Base-by-base conservation (phyloP, 1,284 basidiomycete genomes). In the Ustilago vetiveriae region DNA sequence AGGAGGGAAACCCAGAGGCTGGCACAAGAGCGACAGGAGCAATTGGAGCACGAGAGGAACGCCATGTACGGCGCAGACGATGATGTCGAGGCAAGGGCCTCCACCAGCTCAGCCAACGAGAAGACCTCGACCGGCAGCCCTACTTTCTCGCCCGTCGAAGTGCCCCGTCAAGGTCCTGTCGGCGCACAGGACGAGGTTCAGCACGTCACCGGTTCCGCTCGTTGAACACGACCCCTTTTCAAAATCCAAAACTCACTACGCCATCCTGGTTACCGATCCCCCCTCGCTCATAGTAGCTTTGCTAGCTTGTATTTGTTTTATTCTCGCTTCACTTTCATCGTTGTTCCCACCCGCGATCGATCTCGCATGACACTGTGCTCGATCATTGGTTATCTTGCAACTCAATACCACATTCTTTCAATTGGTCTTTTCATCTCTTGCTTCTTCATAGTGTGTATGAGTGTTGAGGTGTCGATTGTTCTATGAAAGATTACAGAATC, bases 1-100 rank as follows among this genome's bases (percentile, higher is more conserved):
- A 64, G 78, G 27, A 57, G 71, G 22, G 59, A 74, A 51, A 77
- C 76, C 2, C 63, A 75, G 48, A 44, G 58, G 26, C 19, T 71
- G 17, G 60, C 59, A 9, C 60, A 65, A 42, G 56, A 59, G 43
- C 56, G 75, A 21, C 75, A 66, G 37, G 55, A 70, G 17, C 70
- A 74, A 56, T 24, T 70, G 13, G 64, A 58, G 49, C 43, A 45
- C 32, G 76, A 80, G 52, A 53, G 74, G 22, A 53, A 60, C 35
- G 53, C 49, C 11, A 71, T 71, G 68, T 71, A 71, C 38, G 63
- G 55, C 9, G 37, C 35, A 32, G 47, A 45, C 7, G 66, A 70
- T 21, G 68, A 71, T 19, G 63, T 71, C 23, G 68, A 71, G 58
- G 68, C 68, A 6, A 22, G 54, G 6, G 63, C 63, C 0, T 59